Evolutionary conservation across 2,329 filamentous ascomycete species (phyloP).

Genomic region (Elsinoe australis): DNA sequence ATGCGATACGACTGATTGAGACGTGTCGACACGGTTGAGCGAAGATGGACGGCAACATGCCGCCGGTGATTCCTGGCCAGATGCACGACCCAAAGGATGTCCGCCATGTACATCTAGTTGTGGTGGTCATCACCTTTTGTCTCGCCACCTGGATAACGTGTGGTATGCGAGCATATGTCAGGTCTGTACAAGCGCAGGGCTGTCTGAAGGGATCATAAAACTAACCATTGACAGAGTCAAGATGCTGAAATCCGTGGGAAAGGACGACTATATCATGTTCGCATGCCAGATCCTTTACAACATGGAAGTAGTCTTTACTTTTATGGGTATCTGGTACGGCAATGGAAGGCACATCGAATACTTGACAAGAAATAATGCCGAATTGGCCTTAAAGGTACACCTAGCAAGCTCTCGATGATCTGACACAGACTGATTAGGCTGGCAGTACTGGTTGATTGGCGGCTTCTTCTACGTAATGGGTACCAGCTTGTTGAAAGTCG

Average conservation of each 20-base stretch:
- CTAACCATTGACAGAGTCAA: not conserved
- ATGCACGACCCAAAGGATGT: not conserved
- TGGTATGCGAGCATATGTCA: slow-evolving; percentile 33
- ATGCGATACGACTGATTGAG: too few relatives aligned
- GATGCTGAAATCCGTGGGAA: slow-evolving; percentile 24
- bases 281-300: slow-evolving; percentile 29
- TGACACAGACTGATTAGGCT: not conserved
- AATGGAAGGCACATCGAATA: slow-evolving; percentile 26
- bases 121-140: slow-evolving; percentile 33
- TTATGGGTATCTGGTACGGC: slow-evolving; percentile 29
- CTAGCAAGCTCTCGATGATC: not conserved
- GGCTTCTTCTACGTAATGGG: slow-evolving; percentile 47
- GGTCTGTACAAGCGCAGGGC: slow-evolving; percentile 3
- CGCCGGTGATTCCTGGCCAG: not conserved
- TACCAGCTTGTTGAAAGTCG: slow-evolving; percentile 43
- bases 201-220: too few relatives aligned
- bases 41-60: not conserved
- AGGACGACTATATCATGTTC: slow-evolving; percentile 33
- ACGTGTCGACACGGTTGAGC: not conserved
- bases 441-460: slow-evolving; percentile 48
- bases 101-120: slow-evolving; percentile 8
- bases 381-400: slow-evolving; percentile 14
- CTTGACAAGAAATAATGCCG: slow-evolving; percentile 21
- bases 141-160: slow-evolving; percentile 33
- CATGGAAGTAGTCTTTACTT: slow-evolving; percentile 29